Conservation (phyloP, 192 early-diverging fungal species). For the Phlyctochytrium arcticum region DNA sequence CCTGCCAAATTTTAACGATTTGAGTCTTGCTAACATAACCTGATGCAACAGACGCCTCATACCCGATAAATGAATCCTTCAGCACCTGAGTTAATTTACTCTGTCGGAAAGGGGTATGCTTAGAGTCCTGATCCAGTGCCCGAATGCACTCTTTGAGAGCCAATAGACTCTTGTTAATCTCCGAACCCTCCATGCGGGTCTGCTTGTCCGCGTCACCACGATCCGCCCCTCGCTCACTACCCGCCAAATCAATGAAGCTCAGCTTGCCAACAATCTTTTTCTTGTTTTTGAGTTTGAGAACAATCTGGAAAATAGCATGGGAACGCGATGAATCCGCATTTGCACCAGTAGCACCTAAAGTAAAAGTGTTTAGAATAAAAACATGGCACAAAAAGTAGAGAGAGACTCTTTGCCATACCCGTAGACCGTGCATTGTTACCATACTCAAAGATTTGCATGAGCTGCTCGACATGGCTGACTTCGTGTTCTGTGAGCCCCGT, state of each 20-base stretch:
- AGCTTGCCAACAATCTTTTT: slow-evolving; percentile 76
- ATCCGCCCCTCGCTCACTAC: slow-evolving; percentile 96
- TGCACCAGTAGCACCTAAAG: slow-evolving; percentile 86
- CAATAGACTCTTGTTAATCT: slow-evolving; percentile 98
- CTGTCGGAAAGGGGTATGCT: slow-evolving; percentile 96
- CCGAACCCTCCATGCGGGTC: slow-evolving; percentile 97
- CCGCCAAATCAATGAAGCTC: slow-evolving; percentile 97
- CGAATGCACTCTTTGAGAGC: slow-evolving; percentile 98
- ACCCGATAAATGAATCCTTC: slow-evolving; percentile 97
- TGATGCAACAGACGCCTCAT: neutral
- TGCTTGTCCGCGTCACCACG: slow-evolving; percentile 89
- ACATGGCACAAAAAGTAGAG: neutral
- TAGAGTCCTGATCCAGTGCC: slow-evolving; percentile 90
- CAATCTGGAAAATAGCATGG: slow-evolving; percentile 94
- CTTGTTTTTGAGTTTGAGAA: slow-evolving; percentile 66
- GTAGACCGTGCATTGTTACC: slow-evolving; percentile 88
- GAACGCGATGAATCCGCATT: slow-evolving; percentile 95
- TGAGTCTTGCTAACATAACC: too few species aligned
- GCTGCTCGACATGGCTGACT: slow-evolving; percentile 75
- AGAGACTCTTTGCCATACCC: slow-evolving; percentile 43
- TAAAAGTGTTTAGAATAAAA: neutral
- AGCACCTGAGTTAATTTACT: slow-evolving; percentile 96
- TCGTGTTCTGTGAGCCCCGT: slow-evolving; percentile 83
- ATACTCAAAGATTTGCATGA: slow-evolving; percentile 92
- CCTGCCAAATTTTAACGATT: slow-evolving; percentile 12